Evolutionary conservation across 108 stramenopile genomes (phyloP).

Genomic region (Nitzschia sp.): DNA sequence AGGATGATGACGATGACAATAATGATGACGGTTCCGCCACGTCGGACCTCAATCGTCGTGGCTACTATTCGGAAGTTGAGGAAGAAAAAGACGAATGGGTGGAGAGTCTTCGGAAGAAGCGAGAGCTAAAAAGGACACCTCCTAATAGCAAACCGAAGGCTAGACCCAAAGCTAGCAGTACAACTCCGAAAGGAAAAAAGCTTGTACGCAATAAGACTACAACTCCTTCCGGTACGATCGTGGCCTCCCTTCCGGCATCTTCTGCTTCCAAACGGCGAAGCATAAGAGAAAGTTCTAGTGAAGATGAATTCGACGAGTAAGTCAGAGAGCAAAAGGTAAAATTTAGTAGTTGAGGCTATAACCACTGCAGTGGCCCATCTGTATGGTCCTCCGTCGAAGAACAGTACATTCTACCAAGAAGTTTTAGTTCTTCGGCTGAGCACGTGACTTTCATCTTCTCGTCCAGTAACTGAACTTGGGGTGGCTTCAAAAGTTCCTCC

Average conservation of each 20-base stretch:
- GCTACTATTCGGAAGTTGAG: conserved; percentile 35
- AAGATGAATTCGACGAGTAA: conserved; percentile 16
- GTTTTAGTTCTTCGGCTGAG: neutral
- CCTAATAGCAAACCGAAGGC: conserved; percentile 2
- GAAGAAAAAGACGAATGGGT: conserved; percentile 42
- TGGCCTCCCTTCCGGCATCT: neutral
- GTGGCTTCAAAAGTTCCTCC: conserved; percentile 43
- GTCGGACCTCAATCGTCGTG: conserved; percentile 5
- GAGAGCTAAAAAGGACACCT: neutral
- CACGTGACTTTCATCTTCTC: neutral
- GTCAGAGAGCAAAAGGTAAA: conserved; percentile 1
- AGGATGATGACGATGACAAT: neutral
- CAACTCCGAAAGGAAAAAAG: conserved; percentile 11
- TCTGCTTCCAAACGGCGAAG: neutral
- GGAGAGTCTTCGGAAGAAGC: neutral
- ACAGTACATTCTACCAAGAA: neutral
- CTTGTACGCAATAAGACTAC: conserved; percentile 15
- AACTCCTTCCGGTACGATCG: conserved; percentile 16
- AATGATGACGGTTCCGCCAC: conserved; percentile 4
- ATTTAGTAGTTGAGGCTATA: neutral
- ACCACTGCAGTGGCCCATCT: neutral
- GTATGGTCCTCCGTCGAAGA: too few species aligned
- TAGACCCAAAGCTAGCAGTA: neutral
- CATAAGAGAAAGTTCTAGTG: neutral
- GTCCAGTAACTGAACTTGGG: conserved; percentile 42